Evolutionary conservation across 306 rosid genomes (phyloP), one percentile per base, ranked within the genome.

Genomic region (Lagenaria siceraria): DNA sequence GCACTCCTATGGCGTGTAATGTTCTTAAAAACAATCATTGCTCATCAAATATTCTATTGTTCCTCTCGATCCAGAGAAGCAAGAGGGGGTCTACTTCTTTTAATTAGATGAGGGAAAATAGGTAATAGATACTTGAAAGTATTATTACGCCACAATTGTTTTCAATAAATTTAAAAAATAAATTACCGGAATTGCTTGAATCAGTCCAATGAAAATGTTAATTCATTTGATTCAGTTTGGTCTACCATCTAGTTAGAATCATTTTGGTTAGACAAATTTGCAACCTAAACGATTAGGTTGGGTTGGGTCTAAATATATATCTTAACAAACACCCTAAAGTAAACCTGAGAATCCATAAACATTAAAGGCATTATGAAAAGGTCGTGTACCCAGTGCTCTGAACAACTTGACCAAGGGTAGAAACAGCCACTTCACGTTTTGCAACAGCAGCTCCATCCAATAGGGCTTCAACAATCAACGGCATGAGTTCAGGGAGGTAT

Each of bases 331-430:
- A 40, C 36, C 33, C 36, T 11, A 40, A 13, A 21, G 22, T 74
- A 31, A 74, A 74, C 48, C 17, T 31, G 10, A 74, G 29, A 51
- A 74, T 33, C 46, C 70, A 9, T 54, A 21, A 46, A 72, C 49
- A 66, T 18, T 33, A 29, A 33, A 35, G 84, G 70, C 33, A 43
- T 19, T 27, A 78, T 65, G 76, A 68, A 65, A 62, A 78, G 54
- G 79, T 48, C 35, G 33, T 85, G 76, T 89, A 95, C 99, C 99
- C 99, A 48, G 99, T 95, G 91, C 99, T 95, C 80, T 95, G 99
- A 75, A 95, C 97, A 86, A 95, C 97, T 89, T 95, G 99, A 85
- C 99, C 99, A 12, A 95, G 97, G 15, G 99, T 95, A 79, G 95
- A 84, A 55, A 95, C 97, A 78, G 99, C 97, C 71, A 95, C 95